These are phyloP conservation scores for Talaromyces wortmannii DNA, from an alignment of 495 filamentous ascomycete genomes.

Conservation along the genomic window DNA sequence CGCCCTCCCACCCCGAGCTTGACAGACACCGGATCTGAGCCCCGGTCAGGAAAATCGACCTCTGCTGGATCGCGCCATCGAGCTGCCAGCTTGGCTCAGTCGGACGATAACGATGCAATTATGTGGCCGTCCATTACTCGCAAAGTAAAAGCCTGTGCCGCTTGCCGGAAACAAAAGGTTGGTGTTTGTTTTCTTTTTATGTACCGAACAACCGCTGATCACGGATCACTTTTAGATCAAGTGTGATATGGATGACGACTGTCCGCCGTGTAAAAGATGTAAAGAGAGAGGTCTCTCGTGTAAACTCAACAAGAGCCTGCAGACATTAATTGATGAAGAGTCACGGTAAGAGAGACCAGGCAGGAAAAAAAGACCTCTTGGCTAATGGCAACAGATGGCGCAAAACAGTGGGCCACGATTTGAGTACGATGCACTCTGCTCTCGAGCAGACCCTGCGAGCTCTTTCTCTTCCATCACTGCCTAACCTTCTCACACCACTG, in stretches of 20 bases:
- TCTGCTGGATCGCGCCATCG: not conserved
- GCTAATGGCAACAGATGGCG: conserved; percentile 6
- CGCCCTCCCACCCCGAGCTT: conserved; percentile 4
- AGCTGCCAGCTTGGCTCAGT: conserved; percentile 1
- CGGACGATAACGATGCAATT: conserved; percentile 3
- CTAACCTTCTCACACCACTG: conserved; percentile 4
- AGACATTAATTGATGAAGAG: conserved; percentile 31
- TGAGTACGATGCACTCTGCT: conserved; percentile 13
- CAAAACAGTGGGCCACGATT: conserved; percentile 11
- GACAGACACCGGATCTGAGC: conserved; percentile 1
- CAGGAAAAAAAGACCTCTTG: not conserved
- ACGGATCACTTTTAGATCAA: conserved; percentile 23
- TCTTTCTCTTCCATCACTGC: conserved; percentile 12
- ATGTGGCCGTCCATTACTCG: conserved; percentile 30
- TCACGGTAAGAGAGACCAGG: conserved; percentile 13
- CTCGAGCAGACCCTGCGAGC: conserved; percentile 12
- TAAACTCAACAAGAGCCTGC: conserved; percentile 37
- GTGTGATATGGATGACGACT: conserved; percentile 31
- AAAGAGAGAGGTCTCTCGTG: conserved; percentile 30
- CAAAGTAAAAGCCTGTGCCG: conserved; percentile 38
- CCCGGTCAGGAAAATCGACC: not conserved
- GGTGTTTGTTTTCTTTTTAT: not conserved
- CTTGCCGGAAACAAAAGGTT: conserved; percentile 38
- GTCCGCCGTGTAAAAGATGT: conserved; percentile 32
- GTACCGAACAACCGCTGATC: not conserved